Evolutionary conservation across 148 eudicot species (phyloP).

Genomic region (Fallopia convolvulus): DNA sequence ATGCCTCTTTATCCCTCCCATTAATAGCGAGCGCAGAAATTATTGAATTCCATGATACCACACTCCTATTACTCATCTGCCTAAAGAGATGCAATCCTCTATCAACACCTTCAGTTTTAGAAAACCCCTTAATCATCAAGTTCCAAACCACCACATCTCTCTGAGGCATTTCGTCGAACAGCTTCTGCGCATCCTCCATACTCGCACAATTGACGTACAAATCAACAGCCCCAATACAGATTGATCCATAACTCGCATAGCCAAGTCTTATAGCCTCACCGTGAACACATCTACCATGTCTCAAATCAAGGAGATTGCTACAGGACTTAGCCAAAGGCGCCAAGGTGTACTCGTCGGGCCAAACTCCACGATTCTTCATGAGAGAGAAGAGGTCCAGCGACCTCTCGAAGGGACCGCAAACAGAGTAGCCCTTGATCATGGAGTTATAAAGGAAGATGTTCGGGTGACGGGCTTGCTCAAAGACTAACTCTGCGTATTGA

Average conservation of each 20-base stretch:
- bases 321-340: conserved; percentile 65
- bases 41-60: conserved; percentile 68
- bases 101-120: conserved; percentile 43
- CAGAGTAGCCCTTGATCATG: conserved; percentile 59
- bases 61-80: conserved; percentile 50
- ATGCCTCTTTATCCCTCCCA: conserved; percentile 49
- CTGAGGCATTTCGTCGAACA: conserved; percentile 67
- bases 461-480: conserved; percentile 39
- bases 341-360: conserved; percentile 60
- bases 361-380: conserved; percentile 46
- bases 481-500: conserved; percentile 40
- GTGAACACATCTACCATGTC: conserved; percentile 40
- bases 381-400: conserved; percentile 33
- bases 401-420: conserved; percentile 27
- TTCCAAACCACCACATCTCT: conserved; percentile 62
- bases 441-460: conserved; percentile 59
- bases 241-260: conserved; percentile 21
- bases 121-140: conserved; percentile 60
- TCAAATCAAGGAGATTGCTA: conserved; percentile 30
- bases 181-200: conserved; percentile 44
- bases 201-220: conserved; percentile 32
- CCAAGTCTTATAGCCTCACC: conserved; percentile 34
- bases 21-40: conserved; percentile 41
- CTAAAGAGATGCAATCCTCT: conserved; percentile 43
- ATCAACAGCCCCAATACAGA: conserved; percentile 48